Evolutionary conservation across 768 basidiomycete species (phyloP).

Genomic region (Calocybe cyanea): DNA sequence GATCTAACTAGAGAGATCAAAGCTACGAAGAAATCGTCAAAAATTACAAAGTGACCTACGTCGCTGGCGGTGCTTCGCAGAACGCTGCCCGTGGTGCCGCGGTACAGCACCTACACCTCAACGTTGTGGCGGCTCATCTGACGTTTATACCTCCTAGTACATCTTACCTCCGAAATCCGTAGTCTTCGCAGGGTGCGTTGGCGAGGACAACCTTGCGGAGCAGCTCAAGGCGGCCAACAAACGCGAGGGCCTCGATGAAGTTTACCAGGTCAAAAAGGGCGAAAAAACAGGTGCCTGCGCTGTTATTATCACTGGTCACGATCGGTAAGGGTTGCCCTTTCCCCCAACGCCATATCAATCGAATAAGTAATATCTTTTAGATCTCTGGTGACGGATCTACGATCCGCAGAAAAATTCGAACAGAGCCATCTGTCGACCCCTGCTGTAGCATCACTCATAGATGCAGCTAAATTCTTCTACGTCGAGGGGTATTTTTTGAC

Average conservation of each 20-base stretch:
- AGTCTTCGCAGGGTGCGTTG: slow-evolving; percentile 93
- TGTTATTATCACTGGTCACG: slow-evolving; percentile 89
- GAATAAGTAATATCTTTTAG: slow-evolving; percentile 34
- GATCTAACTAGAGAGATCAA: slow-evolving; percentile 5
- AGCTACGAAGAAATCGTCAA: slow-evolving; percentile 89
- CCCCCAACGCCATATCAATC: background rate
- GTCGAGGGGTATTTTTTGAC: slow-evolving; percentile 98
- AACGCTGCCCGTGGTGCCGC: slow-evolving; percentile 96
- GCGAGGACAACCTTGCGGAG: slow-evolving; percentile 86
- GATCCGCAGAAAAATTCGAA: slow-evolving; percentile 87
- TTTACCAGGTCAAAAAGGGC: slow-evolving; percentile 84
- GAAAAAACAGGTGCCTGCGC: slow-evolving; percentile 96
- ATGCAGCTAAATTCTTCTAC: slow-evolving; percentile 84
- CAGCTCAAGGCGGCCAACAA: slow-evolving; percentile 89
- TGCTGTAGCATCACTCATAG: slow-evolving; percentile 69
- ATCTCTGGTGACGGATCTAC: slow-evolving; percentile 89
- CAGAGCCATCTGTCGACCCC: slow-evolving; percentile 75
- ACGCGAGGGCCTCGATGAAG: slow-evolving; percentile 84
- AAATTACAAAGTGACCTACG: slow-evolving; percentile 77
- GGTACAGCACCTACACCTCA: slow-evolving; percentile 42
- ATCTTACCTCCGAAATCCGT: slow-evolving; percentile 84
- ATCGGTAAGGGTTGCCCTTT: slow-evolving; percentile 53
- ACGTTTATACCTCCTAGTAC: slow-evolving; percentile 61
- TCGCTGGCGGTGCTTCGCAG: slow-evolving; percentile 96
- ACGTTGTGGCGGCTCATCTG: background rate